Base-by-base conservation (phyloP, 768 basidiomycete species). In the Podaxis sp. region DNA sequence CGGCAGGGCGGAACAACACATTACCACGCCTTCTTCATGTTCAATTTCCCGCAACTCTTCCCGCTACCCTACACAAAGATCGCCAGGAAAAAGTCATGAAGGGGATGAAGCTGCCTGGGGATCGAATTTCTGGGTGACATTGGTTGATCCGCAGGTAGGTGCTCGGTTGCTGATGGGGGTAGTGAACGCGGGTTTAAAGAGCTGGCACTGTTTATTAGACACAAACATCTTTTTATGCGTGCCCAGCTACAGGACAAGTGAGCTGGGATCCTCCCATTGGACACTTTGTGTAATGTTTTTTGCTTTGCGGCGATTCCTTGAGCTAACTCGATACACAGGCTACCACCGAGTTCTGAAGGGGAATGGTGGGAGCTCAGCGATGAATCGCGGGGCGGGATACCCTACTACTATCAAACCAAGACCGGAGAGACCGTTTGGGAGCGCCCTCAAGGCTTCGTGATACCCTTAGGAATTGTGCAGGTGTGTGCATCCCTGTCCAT, bases 311-410 rank as follows among this genome's bases (percentile, higher is more conserved):
- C 61, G n/a, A 21, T 50, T 66, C 68, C 61, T 66, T 60, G 25
- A 14, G 62, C 63, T 69, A 38, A 63, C 62, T 64, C 47, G 55
- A 57, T 44, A 28, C 69, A 5, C 66, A 93, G 92, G 52, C 77
- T 95, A 48, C 95, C 95, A 50, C 90, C 92, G 4, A 90, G 80
- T 65, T 80, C 83, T 3, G 86, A 91, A 47, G 94, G 95, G 44
- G 93, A 96, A 71, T 97, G 95, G 94, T 98, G 95, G 95, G 95
- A 97, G 72, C 81, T 97, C 61, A 79, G 79, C 48, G 95, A 98
- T 70, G 90, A 93, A 38, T 83, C 87, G 48, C 82, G 92, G 55
- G 89, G 87, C 48, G 91, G 91, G 32, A 77, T 94, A 59, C 86
- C 91, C 3, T 98, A 98, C 71, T 98, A 94, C 74, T 95, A 96